Evolutionary conservation across 371 early-diverging fungal species (phyloP), one percentile per base, ranked within the genome.

Genomic region (Hamiltosporidium tvaerminnensis): DNA sequence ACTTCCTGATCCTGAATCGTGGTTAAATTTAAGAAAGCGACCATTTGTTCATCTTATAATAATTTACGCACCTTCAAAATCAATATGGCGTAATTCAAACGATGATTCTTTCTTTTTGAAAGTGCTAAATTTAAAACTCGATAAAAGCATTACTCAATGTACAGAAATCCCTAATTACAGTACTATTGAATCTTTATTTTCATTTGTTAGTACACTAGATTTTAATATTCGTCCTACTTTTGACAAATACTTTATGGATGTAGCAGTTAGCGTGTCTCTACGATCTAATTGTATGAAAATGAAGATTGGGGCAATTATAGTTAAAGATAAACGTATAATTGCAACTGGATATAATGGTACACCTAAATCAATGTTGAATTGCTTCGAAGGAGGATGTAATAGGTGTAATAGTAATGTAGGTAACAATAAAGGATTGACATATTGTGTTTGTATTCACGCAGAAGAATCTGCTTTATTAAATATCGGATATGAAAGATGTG

Each of bases 321-420:
- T 91, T 10, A 87, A 85, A 57, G 85, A 91, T 61, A 81, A 81
- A 30, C 81, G 89, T 33, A 86, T 96, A 7, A 82, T 94, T 47
- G 86, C 90, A 0, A 92, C 92, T 4, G 96, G 96, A 2, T 94
- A 96, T 76, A 96, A 96, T 66, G 96, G 96, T 0, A 93, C 93
- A 7, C 92, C 95, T 4, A 80, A 85, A 41, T 86, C 87, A 1
- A 70, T 92, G 32, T 70, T 74, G 37, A 96, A 96, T 70, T 96
- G 96, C 72, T 86, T 83, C 61, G 86, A 91, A 53, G 90, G 91
- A 5, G 95, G 94, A 0, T 94, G 96, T 74, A 80, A 75, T 16
- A 79, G 93, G 39, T 96, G 95, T 79, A 92, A 92, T 70, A 85
- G 79, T 0, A 65, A 59, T 36, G 81, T 87, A 0, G 81, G 82